These are phyloP conservation scores for Rosa lucieae DNA, from an alignment of 306 rosid genomes.

Conservation along the genomic window DNA sequence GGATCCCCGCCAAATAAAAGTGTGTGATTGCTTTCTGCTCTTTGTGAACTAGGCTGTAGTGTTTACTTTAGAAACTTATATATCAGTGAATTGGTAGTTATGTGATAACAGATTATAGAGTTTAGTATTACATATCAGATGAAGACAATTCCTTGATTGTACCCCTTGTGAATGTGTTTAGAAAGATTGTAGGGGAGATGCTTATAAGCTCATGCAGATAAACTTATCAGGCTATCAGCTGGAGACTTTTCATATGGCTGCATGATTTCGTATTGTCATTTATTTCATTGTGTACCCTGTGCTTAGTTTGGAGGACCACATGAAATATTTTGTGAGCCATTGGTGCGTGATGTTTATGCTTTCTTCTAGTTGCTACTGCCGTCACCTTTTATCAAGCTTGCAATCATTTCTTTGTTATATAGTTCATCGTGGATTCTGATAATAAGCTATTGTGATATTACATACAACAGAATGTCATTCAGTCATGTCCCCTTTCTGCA, in stretches of 20 bases:
- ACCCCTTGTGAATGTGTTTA: not conserved
- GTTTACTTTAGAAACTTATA: not conserved
- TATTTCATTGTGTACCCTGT: not conserved
- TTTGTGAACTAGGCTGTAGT: not conserved
- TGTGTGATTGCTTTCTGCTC: constrained; percentile 30
- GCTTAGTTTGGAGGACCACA: not conserved
- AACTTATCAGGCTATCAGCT: not conserved
- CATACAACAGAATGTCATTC: constrained; percentile 29
- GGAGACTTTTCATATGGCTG: not conserved
- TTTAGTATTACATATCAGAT: not conserved
- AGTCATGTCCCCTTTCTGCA: constrained; percentile 47
- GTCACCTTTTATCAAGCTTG: constrained; percentile 1
- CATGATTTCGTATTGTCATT: not conserved
- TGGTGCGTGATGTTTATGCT: not conserved
- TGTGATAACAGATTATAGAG: not conserved
- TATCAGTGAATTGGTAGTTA: not conserved
- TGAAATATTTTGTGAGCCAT: not conserved
- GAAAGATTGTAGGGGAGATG: not conserved
- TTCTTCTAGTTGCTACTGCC: not conserved
- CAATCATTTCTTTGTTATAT: constrained; percentile 8
- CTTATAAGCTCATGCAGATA: not conserved
- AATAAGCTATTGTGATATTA: constrained; percentile 18
- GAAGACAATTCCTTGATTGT: not conserved
- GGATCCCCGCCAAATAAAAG: constrained; percentile 88
- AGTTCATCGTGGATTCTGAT: constrained; percentile 19